These are phyloP conservation scores for Pythium apleroticum DNA, from an alignment of 352 stramenopile species.

Conservation along the genomic window DNA sequence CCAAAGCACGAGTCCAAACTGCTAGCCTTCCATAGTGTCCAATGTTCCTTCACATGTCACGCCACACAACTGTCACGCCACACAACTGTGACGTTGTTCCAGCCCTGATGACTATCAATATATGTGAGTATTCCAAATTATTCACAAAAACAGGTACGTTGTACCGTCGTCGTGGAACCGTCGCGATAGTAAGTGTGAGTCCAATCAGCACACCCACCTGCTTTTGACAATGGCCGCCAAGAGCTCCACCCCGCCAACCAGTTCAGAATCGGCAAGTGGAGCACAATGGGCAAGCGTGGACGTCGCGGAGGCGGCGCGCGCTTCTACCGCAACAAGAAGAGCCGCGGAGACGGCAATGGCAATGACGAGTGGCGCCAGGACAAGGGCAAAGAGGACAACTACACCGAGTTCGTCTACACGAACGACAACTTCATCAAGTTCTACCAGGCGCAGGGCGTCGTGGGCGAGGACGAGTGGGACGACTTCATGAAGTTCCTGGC, in stretches of 20 bases:
- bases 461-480: conserved; percentile 85
- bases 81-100: not conserved
- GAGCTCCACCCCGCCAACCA: conserved; percentile 19
- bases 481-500: conserved; percentile 89
- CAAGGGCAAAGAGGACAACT: conserved; percentile 56
- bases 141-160: too few relatives aligned
- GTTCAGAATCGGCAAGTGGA: conserved; percentile 15
- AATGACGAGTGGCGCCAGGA: conserved; percentile 30
- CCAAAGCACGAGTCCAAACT: too few relatives aligned
- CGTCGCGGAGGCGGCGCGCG: conserved; percentile 32
- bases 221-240: conserved; percentile 8
- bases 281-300: conserved; percentile 45
- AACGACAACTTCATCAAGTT: conserved; percentile 86
- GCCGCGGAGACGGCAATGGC: conserved; percentile 31
- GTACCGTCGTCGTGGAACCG: too few relatives aligned
- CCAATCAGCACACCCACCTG: conserved; percentile 2
- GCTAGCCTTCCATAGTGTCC: not conserved
- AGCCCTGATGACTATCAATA: too few relatives aligned
- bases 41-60: not conserved
- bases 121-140: too few relatives aligned
- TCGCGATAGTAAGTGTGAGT: too few relatives aligned
- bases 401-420: conserved; percentile 85
- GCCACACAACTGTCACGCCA: too few relatives aligned
- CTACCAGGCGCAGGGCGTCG: conserved; percentile 87
- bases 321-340: conserved; percentile 55